These are phyloP conservation scores for Shiraia sp. DNA, from an alignment of 2,329 filamentous ascomycete genomes.

Conservation along the genomic window DNA sequence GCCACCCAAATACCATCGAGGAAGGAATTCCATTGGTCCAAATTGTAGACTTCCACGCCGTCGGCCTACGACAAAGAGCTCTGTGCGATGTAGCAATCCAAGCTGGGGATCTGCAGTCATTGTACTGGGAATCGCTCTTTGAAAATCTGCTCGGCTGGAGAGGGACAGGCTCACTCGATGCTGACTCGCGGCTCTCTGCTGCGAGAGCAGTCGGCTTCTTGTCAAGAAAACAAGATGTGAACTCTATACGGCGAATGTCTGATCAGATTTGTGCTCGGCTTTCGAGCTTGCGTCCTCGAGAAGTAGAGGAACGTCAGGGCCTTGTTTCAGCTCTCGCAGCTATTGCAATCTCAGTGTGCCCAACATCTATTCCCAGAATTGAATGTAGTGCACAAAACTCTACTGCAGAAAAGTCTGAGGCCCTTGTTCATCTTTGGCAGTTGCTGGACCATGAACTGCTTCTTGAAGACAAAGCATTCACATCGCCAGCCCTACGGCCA, in stretches of 20 bases:
- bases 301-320: slow-evolving; percentile 73
- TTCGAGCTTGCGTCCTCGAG: slow-evolving; percentile 55
- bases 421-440: slow-evolving; percentile 35
- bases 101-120: slow-evolving; percentile 65
- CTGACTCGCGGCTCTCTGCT: slow-evolving; percentile 71
- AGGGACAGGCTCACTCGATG: slow-evolving; percentile 80
- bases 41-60: slow-evolving; percentile 87
- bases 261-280: slow-evolving; percentile 52
- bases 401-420: background rate
- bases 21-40: slow-evolving; percentile 87
- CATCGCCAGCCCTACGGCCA: slow-evolving; percentile 56
- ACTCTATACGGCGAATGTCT: slow-evolving; percentile 44
- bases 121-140: slow-evolving; percentile 71
- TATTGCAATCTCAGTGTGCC: slow-evolving; percentile 15
- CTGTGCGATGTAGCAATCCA: slow-evolving; percentile 75
- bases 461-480: slow-evolving; percentile 45
- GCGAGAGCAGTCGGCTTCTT: slow-evolving; percentile 70
- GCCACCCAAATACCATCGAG: slow-evolving; percentile 82
- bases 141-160: slow-evolving; percentile 80
- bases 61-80: slow-evolving; percentile 83
- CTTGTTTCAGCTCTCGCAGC: slow-evolving; percentile 60
- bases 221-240: slow-evolving; percentile 43
- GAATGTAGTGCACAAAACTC: background rate
- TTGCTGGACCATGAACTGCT: slow-evolving; percentile 37
- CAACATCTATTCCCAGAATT: background rate